Evolutionary conservation across 495 filamentous ascomycete species (phyloP).

Genomic region (Penicillium subrubescens): DNA sequence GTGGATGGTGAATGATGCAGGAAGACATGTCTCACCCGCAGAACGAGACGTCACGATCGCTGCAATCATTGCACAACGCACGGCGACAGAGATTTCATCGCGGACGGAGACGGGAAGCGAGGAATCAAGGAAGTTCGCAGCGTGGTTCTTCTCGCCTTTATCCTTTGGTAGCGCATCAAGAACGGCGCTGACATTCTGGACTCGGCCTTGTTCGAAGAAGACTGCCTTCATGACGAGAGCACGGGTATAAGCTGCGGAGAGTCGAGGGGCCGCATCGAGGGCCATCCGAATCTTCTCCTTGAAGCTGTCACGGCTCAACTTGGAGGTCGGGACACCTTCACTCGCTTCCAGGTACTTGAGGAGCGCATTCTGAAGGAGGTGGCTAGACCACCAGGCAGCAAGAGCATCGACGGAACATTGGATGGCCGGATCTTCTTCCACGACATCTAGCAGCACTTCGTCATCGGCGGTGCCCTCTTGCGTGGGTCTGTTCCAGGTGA

Average conservation of each 20-base stretch:
- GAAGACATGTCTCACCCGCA: slow-evolving; percentile 36
- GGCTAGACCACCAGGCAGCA: slow-evolving; percentile 86
- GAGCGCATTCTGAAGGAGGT: slow-evolving; percentile 71
- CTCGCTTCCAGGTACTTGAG: slow-evolving; percentile 58
- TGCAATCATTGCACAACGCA: slow-evolving; percentile 81
- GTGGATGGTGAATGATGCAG: slow-evolving; percentile 43
- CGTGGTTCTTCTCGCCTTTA: slow-evolving; percentile 32
- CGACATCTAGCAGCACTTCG: slow-evolving; percentile 75
- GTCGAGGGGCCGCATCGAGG: slow-evolving; percentile 73
- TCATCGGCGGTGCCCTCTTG: slow-evolving; percentile 60
- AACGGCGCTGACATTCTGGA: slow-evolving; percentile 50
- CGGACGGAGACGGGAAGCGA: slow-evolving; percentile 53
- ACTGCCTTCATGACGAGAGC: slow-evolving; percentile 70
- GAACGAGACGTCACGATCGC: slow-evolving; percentile 57
- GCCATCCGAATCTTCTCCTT: slow-evolving; percentile 67
- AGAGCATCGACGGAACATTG: slow-evolving; percentile 86
- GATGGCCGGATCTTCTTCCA: slow-evolving; percentile 85
- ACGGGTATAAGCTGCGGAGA: slow-evolving; percentile 72
- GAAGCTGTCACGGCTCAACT: slow-evolving; percentile 46
- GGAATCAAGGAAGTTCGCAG: slow-evolving; percentile 48
- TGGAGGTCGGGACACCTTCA: slow-evolving; percentile 41
- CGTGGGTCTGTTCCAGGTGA: slow-evolving; percentile 83
- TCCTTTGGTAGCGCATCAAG: slow-evolving; percentile 52
- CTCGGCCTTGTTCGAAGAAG: slow-evolving; percentile 47
- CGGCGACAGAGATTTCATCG: slow-evolving; percentile 68